These are phyloP conservation scores for Fusarium heterosporum DNA, from an alignment of 2,329 filamentous ascomycete genomes.

Conservation along the genomic window DNA sequence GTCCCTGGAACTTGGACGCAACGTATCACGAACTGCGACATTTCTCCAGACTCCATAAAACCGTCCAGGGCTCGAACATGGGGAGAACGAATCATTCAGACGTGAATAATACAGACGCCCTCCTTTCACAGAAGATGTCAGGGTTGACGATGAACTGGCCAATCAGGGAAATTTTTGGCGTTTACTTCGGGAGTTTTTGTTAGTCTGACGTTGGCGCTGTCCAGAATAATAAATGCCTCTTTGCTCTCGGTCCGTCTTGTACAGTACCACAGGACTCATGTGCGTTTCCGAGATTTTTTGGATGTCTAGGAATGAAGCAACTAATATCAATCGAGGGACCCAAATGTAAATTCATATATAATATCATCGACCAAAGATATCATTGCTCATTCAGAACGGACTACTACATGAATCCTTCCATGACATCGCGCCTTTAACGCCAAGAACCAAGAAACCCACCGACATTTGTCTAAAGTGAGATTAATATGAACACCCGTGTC, in stretches of 20 bases:
- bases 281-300: slow-evolving; percentile 14
- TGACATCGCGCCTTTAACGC: slow-evolving; percentile 38
- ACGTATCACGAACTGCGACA: slow-evolving; percentile 29
- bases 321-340: background rate
- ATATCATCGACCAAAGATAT: slow-evolving; percentile 4
- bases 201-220: slow-evolving; percentile 30
- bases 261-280: slow-evolving; percentile 19
- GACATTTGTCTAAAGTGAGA: slow-evolving; percentile 25
- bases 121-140: slow-evolving; percentile 26
- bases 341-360: background rate
- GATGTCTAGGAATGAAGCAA: background rate
- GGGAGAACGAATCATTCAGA: slow-evolving; percentile 24
- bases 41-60: slow-evolving; percentile 34
- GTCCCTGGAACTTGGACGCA: slow-evolving; percentile 25
- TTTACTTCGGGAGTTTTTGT: slow-evolving; percentile 43
- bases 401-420: slow-evolving; percentile 31
- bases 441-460: slow-evolving; percentile 38
- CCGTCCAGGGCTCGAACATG: slow-evolving; percentile 24
- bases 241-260: slow-evolving; percentile 30
- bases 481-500: slow-evolving; percentile 16
- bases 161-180: slow-evolving; percentile 45
- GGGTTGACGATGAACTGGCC: slow-evolving; percentile 21
- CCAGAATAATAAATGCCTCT: slow-evolving; percentile 43
- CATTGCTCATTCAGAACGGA: slow-evolving; percentile 17
- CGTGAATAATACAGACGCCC: slow-evolving; percentile 5